Percentiles rank a stretch among this genome's conserved stretches.
Evolutionary conservation across 108 stramenopile genomes (phyloP).

Genomic region (Cyclotella baltica): DNA sequence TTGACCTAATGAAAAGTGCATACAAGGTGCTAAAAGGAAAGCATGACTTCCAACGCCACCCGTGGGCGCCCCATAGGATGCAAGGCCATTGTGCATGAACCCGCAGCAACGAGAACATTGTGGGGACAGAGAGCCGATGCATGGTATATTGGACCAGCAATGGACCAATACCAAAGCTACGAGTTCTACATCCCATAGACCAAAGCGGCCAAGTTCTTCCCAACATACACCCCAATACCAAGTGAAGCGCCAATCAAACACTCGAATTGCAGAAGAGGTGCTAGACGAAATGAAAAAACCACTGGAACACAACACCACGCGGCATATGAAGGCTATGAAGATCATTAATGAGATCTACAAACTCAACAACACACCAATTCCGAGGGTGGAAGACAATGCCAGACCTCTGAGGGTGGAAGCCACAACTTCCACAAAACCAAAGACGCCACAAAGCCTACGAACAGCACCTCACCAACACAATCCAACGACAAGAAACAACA

Average conservation of each 20-base stretch:
- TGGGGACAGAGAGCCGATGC: slow-evolving; percentile 31
- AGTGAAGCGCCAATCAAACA: neutral
- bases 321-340: neutral
- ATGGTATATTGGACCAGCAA: slow-evolving; percentile 29
- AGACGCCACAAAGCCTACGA: neutral
- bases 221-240: slow-evolving; percentile 14
- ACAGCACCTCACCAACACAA: neutral
- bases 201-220: slow-evolving; percentile 2
- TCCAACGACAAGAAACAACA: neutral
- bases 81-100: slow-evolving; percentile 22
- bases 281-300: neutral
- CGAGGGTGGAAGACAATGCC: neutral
- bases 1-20: slow-evolving; percentile 33
- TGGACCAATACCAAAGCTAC: slow-evolving; percentile 33
- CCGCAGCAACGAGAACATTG: slow-evolving; percentile 11
- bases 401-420: no score
- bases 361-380: neutral
- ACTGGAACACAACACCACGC: neutral
- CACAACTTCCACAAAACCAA: slow-evolving; percentile 3
- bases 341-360: neutral
- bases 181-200: slow-evolving; percentile 25
- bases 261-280: neutral
- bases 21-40: slow-evolving; percentile 19
- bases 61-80: slow-evolving; percentile 56
- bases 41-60: slow-evolving; percentile 52